Evolutionary conservation across 805 yeast genomes (phyloP), one percentile per base, ranked within the genome.

Genomic region (Vanderwaltozyma tropicalis): DNA sequence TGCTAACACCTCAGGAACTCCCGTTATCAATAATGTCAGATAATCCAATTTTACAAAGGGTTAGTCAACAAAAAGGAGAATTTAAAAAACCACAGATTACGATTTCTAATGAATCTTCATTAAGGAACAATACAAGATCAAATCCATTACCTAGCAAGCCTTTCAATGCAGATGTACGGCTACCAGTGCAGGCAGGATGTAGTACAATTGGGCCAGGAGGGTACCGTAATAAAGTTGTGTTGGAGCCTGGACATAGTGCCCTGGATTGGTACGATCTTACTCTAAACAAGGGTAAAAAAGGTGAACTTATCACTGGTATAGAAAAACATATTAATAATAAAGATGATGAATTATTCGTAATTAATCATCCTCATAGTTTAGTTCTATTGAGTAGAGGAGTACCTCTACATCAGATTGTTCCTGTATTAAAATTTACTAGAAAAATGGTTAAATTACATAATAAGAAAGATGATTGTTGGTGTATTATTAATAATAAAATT

Each of bases 401-500:
- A 8, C 52, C 56, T 5, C 37, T 43, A 11, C 49, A 41, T 37
- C 32, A 35, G 27, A 42, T 52, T 6, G 43, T 42, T 21, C 63
- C 63, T 8, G 85, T 84, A 0, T 46, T 80, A 14, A 62, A 68
- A 36, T 68, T 82, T 0, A 63, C 79, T 4, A 65, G 63, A 29
- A 76, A 71, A 2, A 80, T 81, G 47, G 63, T 88, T 38, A 61
- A 62, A 31, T 64, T 59, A 34, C 96, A 89, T 57, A 68, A 64
- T 15, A 56, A 68, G 0, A 44, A 42, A n/a, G 71, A 71, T 0
- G 95, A 92, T 53, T 83, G 83, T 41, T 89, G 97, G 97, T 80
- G 92, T 3, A 75, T 75, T 25, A 68, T 89, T 7, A 75, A 74
- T 31, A 84, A 87, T 4, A 80, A 75, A 49, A 94, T 89, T 2